Conservation (phyloP, 2,329 filamentous ascomycete species). For the Cladosporium phlei region DNA sequence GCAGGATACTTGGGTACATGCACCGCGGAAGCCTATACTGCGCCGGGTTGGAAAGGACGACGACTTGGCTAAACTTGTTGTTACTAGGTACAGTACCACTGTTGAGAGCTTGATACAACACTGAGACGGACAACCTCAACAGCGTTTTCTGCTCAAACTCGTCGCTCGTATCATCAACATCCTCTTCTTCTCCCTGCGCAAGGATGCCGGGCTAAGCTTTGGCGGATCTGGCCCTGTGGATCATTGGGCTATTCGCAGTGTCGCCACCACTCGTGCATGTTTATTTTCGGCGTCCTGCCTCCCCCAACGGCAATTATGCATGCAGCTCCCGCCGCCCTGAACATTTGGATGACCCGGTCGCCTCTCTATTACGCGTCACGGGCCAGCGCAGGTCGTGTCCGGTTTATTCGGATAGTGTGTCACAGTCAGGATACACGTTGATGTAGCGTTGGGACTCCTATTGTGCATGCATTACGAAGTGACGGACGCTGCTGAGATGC, state of each 20-base stretch:
- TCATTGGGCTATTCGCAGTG: slow-evolving; percentile 1
- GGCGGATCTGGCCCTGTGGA: background rate
- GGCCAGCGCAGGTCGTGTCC: slow-evolving; percentile 2
- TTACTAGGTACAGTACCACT: no score
- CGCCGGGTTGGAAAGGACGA: no score
- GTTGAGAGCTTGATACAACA: background rate
- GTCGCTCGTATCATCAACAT: no score
- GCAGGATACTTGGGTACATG: slow-evolving; percentile 4
- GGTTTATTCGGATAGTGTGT: no score
- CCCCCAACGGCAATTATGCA: slow-evolving; percentile 9
- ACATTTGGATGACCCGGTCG: slow-evolving; percentile 9
- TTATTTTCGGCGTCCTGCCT: slow-evolving; percentile 10
- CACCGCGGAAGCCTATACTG: background rate
- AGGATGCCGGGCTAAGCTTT: slow-evolving; percentile 6
- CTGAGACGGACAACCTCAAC: background rate
- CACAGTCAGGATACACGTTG: no score
- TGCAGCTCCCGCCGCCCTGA: slow-evolving; percentile 1
- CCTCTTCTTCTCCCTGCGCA: no score
- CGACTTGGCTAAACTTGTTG: no score
- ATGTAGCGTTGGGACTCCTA: no score
- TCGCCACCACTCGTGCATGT: slow-evolving; percentile 6
- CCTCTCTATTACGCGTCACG: slow-evolving; percentile 13
- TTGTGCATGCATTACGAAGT: no score
- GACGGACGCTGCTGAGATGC: no score
- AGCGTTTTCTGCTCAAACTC: no score